These are phyloP conservation scores for Neostapfia colusana DNA, from an alignment of 176 grass and related monocot species.

Conservation along the genomic window DNA sequence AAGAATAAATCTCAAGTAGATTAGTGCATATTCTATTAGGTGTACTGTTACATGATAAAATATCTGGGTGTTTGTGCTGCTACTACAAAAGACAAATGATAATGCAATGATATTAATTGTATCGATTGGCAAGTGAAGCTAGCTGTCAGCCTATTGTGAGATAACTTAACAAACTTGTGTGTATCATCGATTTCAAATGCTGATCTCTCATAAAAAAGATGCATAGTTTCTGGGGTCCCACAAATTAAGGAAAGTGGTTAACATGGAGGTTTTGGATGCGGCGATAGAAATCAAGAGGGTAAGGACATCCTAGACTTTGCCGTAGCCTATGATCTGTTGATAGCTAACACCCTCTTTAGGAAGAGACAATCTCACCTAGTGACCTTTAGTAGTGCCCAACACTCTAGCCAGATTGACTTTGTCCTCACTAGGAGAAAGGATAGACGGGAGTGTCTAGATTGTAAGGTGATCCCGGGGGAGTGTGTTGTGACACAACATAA, in stretches of 20 bases:
- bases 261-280: too few species aligned
- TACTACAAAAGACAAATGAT: background rate
- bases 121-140: conserved; percentile 2
- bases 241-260: conserved; percentile 12
- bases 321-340: too few species aligned
- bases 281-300: too few species aligned
- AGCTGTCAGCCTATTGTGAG: background rate
- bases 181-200: conserved; percentile 15
- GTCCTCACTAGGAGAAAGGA: too few species aligned
- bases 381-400: too few species aligned
- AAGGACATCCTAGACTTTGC: too few species aligned
- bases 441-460: too few species aligned
- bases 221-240: conserved; percentile 4
- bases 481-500: too few species aligned
- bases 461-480: too few species aligned
- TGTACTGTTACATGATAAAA: conserved; percentile 13
- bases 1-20: conserved; percentile 40
- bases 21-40: background rate
- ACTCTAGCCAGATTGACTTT: too few species aligned
- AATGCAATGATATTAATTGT: background rate
- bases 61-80: background rate
- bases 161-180: conserved; percentile 6
- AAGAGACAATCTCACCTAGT: too few species aligned
- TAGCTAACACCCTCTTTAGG: too few species aligned
- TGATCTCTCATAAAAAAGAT: background rate